These are phyloP conservation scores for Colletotrichum somersetense DNA, from an alignment of 2,329 filamentous ascomycete species.

Conservation along the genomic window DNA sequence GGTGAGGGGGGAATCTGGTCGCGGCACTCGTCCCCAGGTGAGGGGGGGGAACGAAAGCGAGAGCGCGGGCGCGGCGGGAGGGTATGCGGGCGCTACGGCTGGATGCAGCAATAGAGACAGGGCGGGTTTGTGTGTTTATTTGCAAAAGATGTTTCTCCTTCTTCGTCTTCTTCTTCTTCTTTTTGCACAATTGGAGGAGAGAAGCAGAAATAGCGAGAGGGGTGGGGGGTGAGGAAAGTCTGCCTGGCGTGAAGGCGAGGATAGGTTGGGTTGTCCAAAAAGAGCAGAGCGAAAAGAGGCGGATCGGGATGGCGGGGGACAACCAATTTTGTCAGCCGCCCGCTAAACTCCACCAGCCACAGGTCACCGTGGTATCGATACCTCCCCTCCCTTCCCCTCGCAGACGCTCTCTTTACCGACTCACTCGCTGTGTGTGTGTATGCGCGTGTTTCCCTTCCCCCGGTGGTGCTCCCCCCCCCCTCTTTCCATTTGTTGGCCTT, in stretches of 20 bases:
- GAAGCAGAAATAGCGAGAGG: conserved; percentile 10
- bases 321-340: conserved; percentile 45
- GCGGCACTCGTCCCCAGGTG: conserved; percentile 29
- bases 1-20: conserved; percentile 36
- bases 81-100: conserved; percentile 16
- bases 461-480: background rate
- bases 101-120: conserved; percentile 2
- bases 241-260: conserved; percentile 39
- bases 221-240: conserved; percentile 32
- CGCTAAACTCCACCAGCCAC: conserved; percentile 41
- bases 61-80: conserved; percentile 35
- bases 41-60: conserved; percentile 45
- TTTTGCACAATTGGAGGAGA: conserved; percentile 28
- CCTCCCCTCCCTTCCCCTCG: conserved; percentile 14
- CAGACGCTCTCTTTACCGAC: conserved; percentile 16
- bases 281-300: conserved; percentile 39
- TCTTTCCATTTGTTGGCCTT: background rate
- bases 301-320: conserved; percentile 42
- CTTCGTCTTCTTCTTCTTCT: background rate
- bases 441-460: background rate
- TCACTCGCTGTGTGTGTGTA: background rate
- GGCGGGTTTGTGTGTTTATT: conserved; percentile 8
- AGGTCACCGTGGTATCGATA: conserved; percentile 39
- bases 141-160: background rate
- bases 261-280: conserved; percentile 36